A percentile compares a stretch with the other conserved stretches of the same genome.
These are phyloP conservation scores for Sonneratia caseolaris DNA, from an alignment of 345 rosid genomes.

Conservation along the genomic window DNA sequence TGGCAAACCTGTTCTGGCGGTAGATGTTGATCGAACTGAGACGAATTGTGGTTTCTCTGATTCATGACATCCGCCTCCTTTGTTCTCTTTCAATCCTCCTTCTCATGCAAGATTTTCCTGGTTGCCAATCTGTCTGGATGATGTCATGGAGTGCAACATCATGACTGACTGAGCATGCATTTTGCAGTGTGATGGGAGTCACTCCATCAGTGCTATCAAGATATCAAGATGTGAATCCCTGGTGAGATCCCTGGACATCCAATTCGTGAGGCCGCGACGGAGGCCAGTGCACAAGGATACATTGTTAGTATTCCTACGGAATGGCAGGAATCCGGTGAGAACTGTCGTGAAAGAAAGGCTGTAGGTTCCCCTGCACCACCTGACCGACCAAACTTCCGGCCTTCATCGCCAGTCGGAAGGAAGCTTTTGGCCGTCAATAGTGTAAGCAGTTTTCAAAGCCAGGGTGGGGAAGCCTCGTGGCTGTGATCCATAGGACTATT, in stretches of 20 bases:
- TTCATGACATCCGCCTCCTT: not conserved
- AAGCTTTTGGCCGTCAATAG: too few relatives aligned
- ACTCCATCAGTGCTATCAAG: constrained; percentile 36
- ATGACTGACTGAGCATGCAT: not conserved
- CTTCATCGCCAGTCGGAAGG: not conserved
- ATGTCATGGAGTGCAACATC: not conserved
- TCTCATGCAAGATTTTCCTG: not conserved
- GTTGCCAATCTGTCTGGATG: not conserved
- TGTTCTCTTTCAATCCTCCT: not conserved
- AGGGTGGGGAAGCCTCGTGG: too few relatives aligned
- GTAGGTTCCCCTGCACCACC: constrained; percentile 9
- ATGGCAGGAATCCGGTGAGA: constrained; percentile 25
- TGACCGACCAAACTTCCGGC: not conserved
- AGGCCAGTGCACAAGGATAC: constrained; percentile 49
- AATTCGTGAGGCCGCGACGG: constrained; percentile 7
- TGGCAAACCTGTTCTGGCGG: not conserved
- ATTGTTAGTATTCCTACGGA: constrained; percentile 35
- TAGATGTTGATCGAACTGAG: not conserved
- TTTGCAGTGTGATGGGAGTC: constrained; percentile 28
- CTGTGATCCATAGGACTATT: too few relatives aligned
- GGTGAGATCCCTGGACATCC: constrained; percentile 23
- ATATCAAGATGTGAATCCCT: constrained; percentile 50
- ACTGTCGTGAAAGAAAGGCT: constrained; percentile 58
- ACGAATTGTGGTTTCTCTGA: not conserved
- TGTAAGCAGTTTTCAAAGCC: too few relatives aligned